phyloP scores from a whole-genome alignment of 2,329 filamentous ascomycete genomes.

The Aspergillus uvarum region DNA sequence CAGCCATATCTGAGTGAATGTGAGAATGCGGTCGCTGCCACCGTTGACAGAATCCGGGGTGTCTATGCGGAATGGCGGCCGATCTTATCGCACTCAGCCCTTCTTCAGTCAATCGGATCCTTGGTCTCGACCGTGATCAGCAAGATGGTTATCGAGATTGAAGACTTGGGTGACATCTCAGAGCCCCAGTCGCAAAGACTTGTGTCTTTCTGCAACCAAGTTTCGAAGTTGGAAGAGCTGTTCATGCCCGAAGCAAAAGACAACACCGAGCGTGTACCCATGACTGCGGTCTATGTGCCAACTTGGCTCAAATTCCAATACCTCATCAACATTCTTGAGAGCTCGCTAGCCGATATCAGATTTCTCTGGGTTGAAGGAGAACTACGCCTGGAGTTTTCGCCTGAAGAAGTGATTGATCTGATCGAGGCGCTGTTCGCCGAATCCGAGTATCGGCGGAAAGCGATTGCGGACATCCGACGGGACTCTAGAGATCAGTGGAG shows the following conservation, averaged over 20 bases:
- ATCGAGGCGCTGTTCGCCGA: slow-evolving; percentile 66
- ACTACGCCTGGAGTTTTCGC: slow-evolving; percentile 60
- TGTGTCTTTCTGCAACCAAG: slow-evolving; percentile 56
- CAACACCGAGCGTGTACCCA: slow-evolving; percentile 42
- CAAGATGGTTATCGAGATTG: slow-evolving; percentile 62
- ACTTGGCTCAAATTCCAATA: slow-evolving; percentile 68
- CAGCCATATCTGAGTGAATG: slow-evolving; percentile 61
- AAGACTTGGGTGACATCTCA: slow-evolving; percentile 64
- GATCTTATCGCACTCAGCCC: slow-evolving; percentile 59
- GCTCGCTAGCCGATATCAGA: slow-evolving; percentile 63
- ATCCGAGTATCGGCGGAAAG: slow-evolving; percentile 57
- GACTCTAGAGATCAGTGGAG: slow-evolving; percentile 22
- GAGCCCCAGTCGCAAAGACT: slow-evolving; percentile 62
- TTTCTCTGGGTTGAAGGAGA: slow-evolving; percentile 66
- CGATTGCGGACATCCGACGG: slow-evolving; percentile 57
- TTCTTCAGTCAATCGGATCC: slow-evolving; percentile 62
- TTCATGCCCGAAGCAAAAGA: slow-evolving; percentile 50
- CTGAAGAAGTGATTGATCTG: slow-evolving; percentile 62
- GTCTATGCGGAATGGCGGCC: slow-evolving; percentile 58
- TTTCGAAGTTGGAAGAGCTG: slow-evolving; percentile 57
- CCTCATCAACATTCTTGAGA: slow-evolving; percentile 62
- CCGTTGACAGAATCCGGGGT: slow-evolving; percentile 57
- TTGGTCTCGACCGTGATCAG: slow-evolving; percentile 57
- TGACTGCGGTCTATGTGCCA: slow-evolving; percentile 61
- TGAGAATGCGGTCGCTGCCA: slow-evolving; percentile 59